Percentiles rank a stretch among this genome's conserved stretches.
Evolutionary conservation across 2,329 filamentous ascomycete genomes (phyloP).

Genomic region (Aspergillus texensis): DNA sequence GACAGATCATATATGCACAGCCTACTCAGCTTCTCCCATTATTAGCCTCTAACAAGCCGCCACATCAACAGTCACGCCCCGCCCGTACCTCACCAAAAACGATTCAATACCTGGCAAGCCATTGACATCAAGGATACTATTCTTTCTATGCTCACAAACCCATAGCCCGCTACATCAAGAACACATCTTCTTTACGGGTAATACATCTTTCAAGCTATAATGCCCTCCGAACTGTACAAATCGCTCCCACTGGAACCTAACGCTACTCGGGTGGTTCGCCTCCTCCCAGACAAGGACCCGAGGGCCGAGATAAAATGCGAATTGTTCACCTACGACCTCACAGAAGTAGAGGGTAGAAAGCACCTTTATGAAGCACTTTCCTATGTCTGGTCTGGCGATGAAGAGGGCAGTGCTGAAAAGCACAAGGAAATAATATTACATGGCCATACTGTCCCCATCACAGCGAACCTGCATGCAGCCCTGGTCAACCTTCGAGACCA

Average conservation of each 20-base stretch:
- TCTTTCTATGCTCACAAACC: too few relatives aligned
- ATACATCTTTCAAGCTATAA: rapidly evolving
- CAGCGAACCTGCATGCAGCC: neutral
- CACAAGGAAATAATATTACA: neutral
- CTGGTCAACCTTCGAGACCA: neutral
- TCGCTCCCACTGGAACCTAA: neutral
- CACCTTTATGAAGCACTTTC: neutral
- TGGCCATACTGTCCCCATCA: neutral
- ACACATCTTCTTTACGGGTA: too few relatives aligned
- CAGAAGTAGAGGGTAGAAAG: rapidly evolving
- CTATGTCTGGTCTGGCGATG: neutral
- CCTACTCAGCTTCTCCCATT: too few relatives aligned
- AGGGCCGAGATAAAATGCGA: neutral
- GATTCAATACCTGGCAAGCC: too few relatives aligned
- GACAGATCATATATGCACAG: too few relatives aligned
- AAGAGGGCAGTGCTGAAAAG: neutral
- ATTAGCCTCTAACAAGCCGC: too few relatives aligned
- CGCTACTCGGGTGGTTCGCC: neutral
- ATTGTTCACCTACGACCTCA: neutral
- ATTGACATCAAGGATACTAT: too few relatives aligned
- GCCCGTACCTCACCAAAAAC: too few relatives aligned
- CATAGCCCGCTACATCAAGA: too few relatives aligned
- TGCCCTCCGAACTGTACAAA: too few relatives aligned
- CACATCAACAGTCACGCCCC: too few relatives aligned
- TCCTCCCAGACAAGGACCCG: neutral